Conservation (phyloP, 768 basidiomycete genomes). For the Epithele typhae region DNA sequence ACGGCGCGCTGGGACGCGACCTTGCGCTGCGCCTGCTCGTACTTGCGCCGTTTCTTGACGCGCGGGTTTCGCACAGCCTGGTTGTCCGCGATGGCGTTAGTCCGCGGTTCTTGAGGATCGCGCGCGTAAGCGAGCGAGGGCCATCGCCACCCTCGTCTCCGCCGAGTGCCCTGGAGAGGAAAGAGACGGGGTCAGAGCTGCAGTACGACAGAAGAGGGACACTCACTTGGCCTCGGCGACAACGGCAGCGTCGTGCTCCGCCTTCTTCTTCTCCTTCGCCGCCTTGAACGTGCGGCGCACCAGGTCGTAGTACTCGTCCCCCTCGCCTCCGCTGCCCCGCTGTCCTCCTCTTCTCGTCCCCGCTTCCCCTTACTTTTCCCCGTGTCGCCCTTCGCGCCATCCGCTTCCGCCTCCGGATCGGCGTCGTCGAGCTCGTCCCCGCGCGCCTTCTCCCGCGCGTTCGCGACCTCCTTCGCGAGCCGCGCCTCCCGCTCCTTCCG, state of each 20-base stretch:
- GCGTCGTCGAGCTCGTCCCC: conserved; percentile 66
- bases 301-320: conserved; percentile 81
- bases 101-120: conserved; percentile 92
- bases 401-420: conserved; percentile 34
- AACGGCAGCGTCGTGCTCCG: conserved; percentile 66
- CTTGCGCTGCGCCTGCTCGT: conserved; percentile 94
- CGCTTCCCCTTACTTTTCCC: conserved; percentile 26
- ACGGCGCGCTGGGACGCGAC: conserved; percentile 84
- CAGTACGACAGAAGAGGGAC: conserved; percentile 7
- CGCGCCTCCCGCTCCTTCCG: conserved; percentile 58
- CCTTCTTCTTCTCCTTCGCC: conserved; percentile 76
- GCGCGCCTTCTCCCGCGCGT: conserved; percentile 37
- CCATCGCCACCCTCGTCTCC: conserved; percentile 49
- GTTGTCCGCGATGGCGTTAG: conserved; percentile 79
- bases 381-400: conserved; percentile 6
- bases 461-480: conserved; percentile 49
- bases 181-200: conserved; percentile 1
- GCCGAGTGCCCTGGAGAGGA: conserved; percentile 6
- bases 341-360: conserved; percentile 34
- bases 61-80: conserved; percentile 94
- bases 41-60: conserved; percentile 92
- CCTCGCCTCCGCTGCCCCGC: conserved; percentile 19
- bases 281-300: conserved; percentile 70
- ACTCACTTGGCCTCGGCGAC: conserved; percentile 28
- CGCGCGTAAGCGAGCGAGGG: conserved; percentile 83